Percentiles rank a stretch among this genome's conserved stretches.
These are phyloP conservation scores for Paramecium pentaurelia DNA, from an alignment of 73 alveolate species.

Conservation along the genomic window DNA sequence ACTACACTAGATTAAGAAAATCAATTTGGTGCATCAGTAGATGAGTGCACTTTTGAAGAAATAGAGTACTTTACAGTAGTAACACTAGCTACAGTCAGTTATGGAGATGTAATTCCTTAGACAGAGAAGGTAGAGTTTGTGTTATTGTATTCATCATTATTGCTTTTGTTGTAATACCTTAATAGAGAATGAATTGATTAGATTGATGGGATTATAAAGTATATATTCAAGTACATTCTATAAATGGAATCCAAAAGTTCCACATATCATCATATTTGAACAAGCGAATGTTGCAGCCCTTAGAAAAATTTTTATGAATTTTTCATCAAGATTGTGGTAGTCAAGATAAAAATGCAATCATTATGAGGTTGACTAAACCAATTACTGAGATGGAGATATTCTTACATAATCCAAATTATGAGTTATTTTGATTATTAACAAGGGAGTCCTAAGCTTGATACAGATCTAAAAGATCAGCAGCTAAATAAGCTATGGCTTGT, in stretches of 20 bases:
- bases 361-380: constrained; percentile 84
- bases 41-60: constrained; percentile 71
- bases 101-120: constrained; percentile 91
- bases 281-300: constrained; percentile 82
- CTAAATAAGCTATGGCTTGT: constrained; percentile 83
- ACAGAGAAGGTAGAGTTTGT: constrained; percentile 88
- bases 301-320: constrained; percentile 87
- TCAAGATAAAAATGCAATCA: constrained; percentile 90
- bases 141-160: constrained; percentile 78
- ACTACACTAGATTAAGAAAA: not conserved
- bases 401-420: constrained; percentile 87
- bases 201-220: constrained; percentile 88
- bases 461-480: constrained; percentile 89
- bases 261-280: constrained; percentile 93
- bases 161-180: constrained; percentile 86
- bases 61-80: constrained; percentile 86
- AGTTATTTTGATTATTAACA: constrained; percentile 75
- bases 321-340: constrained; percentile 96
- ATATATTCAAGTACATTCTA: constrained; percentile 87
- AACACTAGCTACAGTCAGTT: constrained; percentile 93
- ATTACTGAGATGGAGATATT: constrained; percentile 88
- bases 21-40: not conserved
- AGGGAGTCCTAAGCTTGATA: constrained; percentile 71
- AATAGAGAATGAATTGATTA: constrained; percentile 84
- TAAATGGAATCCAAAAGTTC: constrained; percentile 89